Evolutionary conservation across 331 rosid genomes (phyloP).

Genomic region (Rosa hybrid): DNA sequence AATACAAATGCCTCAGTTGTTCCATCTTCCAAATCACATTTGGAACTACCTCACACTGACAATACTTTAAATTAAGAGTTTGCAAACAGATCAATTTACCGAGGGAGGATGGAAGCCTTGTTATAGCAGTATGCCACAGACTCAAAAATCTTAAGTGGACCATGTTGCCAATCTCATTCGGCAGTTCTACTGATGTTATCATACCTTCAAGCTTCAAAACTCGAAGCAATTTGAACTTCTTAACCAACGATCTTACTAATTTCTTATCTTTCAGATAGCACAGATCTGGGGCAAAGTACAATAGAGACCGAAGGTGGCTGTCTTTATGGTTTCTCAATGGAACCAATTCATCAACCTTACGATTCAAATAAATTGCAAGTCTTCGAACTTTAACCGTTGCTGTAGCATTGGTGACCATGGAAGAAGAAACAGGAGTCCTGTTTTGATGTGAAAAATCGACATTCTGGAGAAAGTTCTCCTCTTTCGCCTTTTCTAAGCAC

Average conservation of each 20-base stretch:
- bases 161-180: conserved; percentile 44
- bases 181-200: background rate
- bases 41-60: background rate
- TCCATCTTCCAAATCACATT: conserved; percentile 38
- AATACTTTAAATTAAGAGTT: background rate
- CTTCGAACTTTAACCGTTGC: conserved; percentile 37
- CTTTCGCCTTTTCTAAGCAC: conserved; percentile 37
- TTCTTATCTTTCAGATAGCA: background rate
- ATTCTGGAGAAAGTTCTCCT: conserved; percentile 43
- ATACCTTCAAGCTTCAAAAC: conserved; percentile 35
- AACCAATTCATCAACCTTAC: conserved; percentile 1
- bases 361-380: conserved; percentile 33
- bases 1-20: conserved; percentile 56
- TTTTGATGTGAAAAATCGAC: background rate
- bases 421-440: background rate
- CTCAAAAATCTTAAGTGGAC: conserved; percentile 19
- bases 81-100: conserved; percentile 42
- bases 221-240: background rate
- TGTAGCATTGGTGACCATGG: background rate
- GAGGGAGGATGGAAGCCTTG: conserved; percentile 31
- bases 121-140: background rate
- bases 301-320: background rate
- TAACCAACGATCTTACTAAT: background rate
- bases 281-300: background rate
- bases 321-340: background rate